Base-by-base conservation (phyloP, 495 filamentous ascomycete genomes). In the Penicillium tannophilum region DNA sequence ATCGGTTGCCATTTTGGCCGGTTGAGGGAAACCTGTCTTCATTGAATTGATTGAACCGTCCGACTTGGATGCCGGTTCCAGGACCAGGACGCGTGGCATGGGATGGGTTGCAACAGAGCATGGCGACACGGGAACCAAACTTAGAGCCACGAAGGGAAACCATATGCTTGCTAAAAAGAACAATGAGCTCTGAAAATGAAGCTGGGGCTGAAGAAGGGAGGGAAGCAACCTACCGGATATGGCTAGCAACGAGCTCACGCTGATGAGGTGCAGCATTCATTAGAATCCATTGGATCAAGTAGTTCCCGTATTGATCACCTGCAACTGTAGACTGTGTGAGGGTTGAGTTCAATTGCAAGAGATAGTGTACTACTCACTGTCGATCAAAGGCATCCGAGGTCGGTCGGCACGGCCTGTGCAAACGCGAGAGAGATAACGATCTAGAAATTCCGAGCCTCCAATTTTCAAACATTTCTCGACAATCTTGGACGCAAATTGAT, bases 401-500 rank as follows among this genome's bases (percentile, higher is more conserved):
- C 94, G 90, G 71, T 97, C 92, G 36, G 87, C 74, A 57, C 91
- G 91, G 48, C 90, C 91, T 67, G 95, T 93, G 72, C 92, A 98
- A 55, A 98, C 91, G 58, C 92, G 87, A 67, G 93, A 88, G 41
- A 98, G 90, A 68, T 97, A 98, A 61, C 91, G 92, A 54, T 92
- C 83, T 39, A 98, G 80, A 68, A 98, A 98, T 42, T 98, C 92
- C 24, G 84, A 76, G 23, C 92, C 91, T 42, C 93, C 91, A 73
- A 98, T 96, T 81, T 98, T 98, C 60, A 98, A 84, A 61, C 94
- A 98, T 75, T 98, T 98, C 79, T 98, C 94, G 53, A 98, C 92
- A 17, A 98, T 94, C 71, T 98, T 98, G 36, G 94, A 98, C 20
- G 95, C 95, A 72, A 96, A 98, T 72, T 98, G 94, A 67, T 98